phyloP scores from a whole-genome alignment of 1,139 yeast species.

The Sugiyamaella grinbergsii region DNA sequence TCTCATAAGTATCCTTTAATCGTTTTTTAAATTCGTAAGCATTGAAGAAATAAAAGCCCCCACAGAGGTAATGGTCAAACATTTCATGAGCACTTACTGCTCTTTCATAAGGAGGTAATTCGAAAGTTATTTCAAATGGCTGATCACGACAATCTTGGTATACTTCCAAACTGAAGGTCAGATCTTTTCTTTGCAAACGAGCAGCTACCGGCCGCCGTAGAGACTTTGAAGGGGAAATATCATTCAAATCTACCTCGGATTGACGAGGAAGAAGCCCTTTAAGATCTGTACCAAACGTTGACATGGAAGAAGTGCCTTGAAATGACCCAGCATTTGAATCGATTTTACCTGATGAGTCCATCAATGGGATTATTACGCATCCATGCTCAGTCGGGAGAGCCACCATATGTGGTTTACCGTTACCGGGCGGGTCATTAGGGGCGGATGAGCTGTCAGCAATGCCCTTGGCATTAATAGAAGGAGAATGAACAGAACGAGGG shows the following conservation, averaged over 20 bases:
- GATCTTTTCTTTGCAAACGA: conserved; percentile 12
- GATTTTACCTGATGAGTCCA: conserved; percentile 15
- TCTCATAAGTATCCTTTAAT: conserved; percentile 27
- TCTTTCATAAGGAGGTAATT: conserved; percentile 73
- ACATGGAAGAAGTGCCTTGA: conserved; percentile 29
- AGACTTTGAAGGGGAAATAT: conserved; percentile 15
- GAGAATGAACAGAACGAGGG: background rate
- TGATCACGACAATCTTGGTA: conserved; percentile 19
- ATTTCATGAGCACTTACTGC: conserved; percentile 76
- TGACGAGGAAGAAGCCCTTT: conserved; percentile 30
- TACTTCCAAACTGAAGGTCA: conserved; percentile 9
- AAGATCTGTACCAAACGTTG: conserved; percentile 30
- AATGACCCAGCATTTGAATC: conserved; percentile 16
- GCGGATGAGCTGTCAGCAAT: background rate
- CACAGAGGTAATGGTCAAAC: conserved; percentile 76
- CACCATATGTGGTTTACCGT: conserved; percentile 1
- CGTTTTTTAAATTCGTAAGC: conserved; percentile 52
- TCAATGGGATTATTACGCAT: conserved; percentile 18
- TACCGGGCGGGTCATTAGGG: background rate
- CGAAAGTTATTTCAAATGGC: conserved; percentile 24
- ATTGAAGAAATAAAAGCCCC: conserved; percentile 83
- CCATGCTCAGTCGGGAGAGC: conserved; percentile 18
- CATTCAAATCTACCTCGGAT: conserved; percentile 24
- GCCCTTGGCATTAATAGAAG: background rate
- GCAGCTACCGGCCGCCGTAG: conserved; percentile 11